Evolutionary conservation across 192 early-diverging fungal species (phyloP).

Genomic region (Linnemannia hyalina): DNA sequence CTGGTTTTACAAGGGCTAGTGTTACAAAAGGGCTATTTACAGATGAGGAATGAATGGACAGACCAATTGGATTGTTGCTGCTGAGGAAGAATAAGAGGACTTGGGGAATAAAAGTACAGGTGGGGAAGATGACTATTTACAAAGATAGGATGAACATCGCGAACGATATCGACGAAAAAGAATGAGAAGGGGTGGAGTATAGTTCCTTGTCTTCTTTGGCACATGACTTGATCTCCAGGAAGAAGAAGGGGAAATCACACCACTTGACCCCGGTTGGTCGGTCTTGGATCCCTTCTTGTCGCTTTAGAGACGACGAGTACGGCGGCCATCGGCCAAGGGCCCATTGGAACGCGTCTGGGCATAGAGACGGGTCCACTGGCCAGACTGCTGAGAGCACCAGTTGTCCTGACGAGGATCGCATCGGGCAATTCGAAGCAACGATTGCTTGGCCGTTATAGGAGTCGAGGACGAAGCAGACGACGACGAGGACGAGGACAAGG

Average conservation of each 20-base stretch:
- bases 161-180: neutral
- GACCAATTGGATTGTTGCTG: neutral
- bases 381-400: conserved; percentile 44
- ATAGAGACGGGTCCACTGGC: conserved; percentile 48
- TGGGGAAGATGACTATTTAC: conserved; percentile 6
- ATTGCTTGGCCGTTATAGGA: conserved; percentile 30
- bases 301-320: conserved; percentile 27
- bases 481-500: neutral
- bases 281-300: neutral
- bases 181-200: neutral
- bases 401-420: conserved; percentile 31
- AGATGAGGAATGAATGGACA: neutral
- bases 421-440: conserved; percentile 47
- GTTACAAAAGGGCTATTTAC: conserved; percentile 17
- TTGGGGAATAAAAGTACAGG: neutral
- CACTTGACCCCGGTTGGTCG: too few species aligned
- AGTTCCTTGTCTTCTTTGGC: neutral
- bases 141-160: neutral
- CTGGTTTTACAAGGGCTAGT: neutral
- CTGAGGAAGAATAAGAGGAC: neutral
- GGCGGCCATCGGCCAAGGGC: conserved; percentile 41
- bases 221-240: neutral
- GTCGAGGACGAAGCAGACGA: conserved; percentile 7
- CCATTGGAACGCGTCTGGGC: conserved; percentile 37
- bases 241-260: neutral